Evolutionary conservation across 2,329 filamentous ascomycete genomes (phyloP).

Genomic region (Fusarium chuoi): DNA sequence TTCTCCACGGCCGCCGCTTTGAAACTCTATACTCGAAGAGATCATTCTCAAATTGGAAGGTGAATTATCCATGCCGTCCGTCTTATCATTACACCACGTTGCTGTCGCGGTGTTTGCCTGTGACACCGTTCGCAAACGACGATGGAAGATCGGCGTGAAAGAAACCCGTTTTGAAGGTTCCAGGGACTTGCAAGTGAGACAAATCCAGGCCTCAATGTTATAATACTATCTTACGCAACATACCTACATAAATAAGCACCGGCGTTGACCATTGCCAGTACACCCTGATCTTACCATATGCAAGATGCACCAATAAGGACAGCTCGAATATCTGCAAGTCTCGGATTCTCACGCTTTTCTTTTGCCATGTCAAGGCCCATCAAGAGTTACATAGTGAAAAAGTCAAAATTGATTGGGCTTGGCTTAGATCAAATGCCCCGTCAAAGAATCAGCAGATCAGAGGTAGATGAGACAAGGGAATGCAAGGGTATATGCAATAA

Average conservation of each 20-base stretch:
- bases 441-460: slow-evolving; percentile 18
- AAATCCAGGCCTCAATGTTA: background rate
- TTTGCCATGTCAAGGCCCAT: background rate
- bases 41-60: background rate
- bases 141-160: too few relatives aligned
- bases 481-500: slow-evolving; percentile 25
- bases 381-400: background rate
- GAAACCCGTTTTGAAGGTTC: background rate
- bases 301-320: slow-evolving; percentile 12
- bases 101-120: background rate
- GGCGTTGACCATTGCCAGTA: background rate
- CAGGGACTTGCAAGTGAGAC: background rate
- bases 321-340: slow-evolving; percentile 22
- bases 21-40: slow-evolving; percentile 1
- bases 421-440: slow-evolving; percentile 19
- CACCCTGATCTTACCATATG: slow-evolving; percentile 12
- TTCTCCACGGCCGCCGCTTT: background rate
- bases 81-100: background rate
- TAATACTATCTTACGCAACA: background rate
- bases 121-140: background rate
- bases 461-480: slow-evolving; percentile 2
- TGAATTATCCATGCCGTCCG: background rate
- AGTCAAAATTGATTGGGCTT: slow-evolving; percentile 11
- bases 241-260: background rate
- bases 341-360: slow-evolving; percentile 3